These are phyloP conservation scores for Melanomma pulvis-pyrius DNA, from an alignment of 495 filamentous ascomycete species.

Conservation along the genomic window DNA sequence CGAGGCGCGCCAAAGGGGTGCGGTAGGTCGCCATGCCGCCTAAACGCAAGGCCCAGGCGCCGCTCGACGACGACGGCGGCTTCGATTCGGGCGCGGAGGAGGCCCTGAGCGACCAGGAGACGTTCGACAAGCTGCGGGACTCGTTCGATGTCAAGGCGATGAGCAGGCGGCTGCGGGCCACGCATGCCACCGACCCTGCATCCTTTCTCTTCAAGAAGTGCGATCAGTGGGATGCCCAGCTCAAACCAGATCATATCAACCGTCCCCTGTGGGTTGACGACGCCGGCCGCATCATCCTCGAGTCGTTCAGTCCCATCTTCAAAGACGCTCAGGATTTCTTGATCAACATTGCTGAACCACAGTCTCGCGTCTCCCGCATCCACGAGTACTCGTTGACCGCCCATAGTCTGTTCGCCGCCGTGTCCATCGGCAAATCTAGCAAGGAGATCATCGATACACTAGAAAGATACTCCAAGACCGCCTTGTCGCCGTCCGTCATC, in stretches of 20 bases:
- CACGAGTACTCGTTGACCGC: conserved; percentile 93
- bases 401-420: conserved; percentile 92
- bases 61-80: conserved; percentile 70
- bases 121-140: conserved; percentile 63
- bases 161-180: conserved; percentile 41
- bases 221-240: conserved; percentile 76
- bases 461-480: conserved; percentile 83
- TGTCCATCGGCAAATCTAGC: conserved; percentile 84
- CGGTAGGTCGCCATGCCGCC: conserved; percentile 35
- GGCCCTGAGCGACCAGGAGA: conserved; percentile 48
- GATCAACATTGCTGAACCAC: conserved; percentile 91
- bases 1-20: neutral
- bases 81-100: conserved; percentile 57
- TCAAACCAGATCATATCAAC: conserved; percentile 86
- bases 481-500: conserved; percentile 75
- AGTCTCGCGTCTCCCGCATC: conserved; percentile 81
- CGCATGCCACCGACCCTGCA: conserved; percentile 41
- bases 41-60: conserved; percentile 71
- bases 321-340: conserved; percentile 90
- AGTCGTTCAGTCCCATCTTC: conserved; percentile 87
- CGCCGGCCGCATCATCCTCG: conserved; percentile 85
- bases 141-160: conserved; percentile 64
- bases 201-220: conserved; percentile 63
- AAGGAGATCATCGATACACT: conserved; percentile 88
- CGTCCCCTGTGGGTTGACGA: conserved; percentile 89